A percentile compares a stretch with the other conserved stretches of the same genome.
Evolutionary conservation across 768 basidiomycete genomes (phyloP).

Genomic region (Exsudoporus frostii): DNA sequence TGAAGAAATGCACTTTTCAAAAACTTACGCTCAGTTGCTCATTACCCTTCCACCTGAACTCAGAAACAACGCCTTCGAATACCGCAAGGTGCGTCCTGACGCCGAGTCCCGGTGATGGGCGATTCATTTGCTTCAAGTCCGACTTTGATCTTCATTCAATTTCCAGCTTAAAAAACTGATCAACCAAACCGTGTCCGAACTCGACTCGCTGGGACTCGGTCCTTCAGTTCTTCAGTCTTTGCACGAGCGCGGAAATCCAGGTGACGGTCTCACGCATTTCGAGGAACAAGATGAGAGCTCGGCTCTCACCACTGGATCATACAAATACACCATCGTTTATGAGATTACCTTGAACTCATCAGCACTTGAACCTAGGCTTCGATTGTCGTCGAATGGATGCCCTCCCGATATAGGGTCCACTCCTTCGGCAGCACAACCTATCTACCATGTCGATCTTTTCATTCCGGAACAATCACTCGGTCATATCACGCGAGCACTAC

Average conservation of each 20-base stretch:
- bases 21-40: slow-evolving; percentile 62
- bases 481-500: slow-evolving; percentile 6
- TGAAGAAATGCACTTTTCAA: slow-evolving; percentile 65
- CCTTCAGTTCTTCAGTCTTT: slow-evolving; percentile 48
- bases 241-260: slow-evolving; percentile 23
- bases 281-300: slow-evolving; percentile 1
- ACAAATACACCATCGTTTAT: slow-evolving; percentile 43
- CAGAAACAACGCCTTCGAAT: slow-evolving; percentile 76
- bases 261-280: not conserved
- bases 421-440: not conserved
- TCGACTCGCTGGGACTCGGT: slow-evolving; percentile 63
- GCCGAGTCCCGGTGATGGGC: not conserved
- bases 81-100: slow-evolving; percentile 57
- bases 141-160: not conserved
- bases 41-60: slow-evolving; percentile 72
- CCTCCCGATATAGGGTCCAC: not conserved
- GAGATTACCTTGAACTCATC: slow-evolving; percentile 50
- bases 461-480: slow-evolving; percentile 10
- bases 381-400: slow-evolving; percentile 42
- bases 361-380: slow-evolving; percentile 54
- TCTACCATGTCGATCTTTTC: slow-evolving; percentile 11
- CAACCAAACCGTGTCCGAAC: slow-evolving; percentile 75
- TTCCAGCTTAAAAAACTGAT: slow-evolving; percentile 88
- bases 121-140: too few species aligned
- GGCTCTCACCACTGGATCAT: not conserved